Evolutionary conservation across 805 yeast genomes (phyloP).

Genomic region (Teunomyces funiuensis): DNA sequence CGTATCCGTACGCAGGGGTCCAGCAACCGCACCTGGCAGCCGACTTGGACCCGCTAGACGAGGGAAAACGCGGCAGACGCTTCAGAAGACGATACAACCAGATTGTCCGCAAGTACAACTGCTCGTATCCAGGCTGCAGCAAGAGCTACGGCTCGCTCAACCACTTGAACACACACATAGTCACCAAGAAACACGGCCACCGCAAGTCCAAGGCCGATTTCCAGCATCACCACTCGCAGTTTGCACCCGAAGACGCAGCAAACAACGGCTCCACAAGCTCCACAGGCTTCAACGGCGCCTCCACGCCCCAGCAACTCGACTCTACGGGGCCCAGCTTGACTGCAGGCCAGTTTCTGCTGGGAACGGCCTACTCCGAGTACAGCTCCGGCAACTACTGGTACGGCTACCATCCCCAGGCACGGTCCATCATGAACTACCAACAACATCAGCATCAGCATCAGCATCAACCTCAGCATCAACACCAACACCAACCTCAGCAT

Average conservation of each 20-base stretch:
- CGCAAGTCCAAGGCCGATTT: slow-evolving; percentile 42
- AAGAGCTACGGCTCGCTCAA: slow-evolving; percentile 44
- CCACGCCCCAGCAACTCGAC: neutral
- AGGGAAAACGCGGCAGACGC: slow-evolving; percentile 30
- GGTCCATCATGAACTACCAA: neutral
- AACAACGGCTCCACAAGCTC: neutral
- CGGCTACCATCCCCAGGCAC: slow-evolving; percentile 12
- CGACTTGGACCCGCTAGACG: slow-evolving; percentile 17
- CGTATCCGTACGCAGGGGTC: neutral
- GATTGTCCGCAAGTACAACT: slow-evolving; percentile 31
- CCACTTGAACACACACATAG: slow-evolving; percentile 45
- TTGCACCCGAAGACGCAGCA: neutral
- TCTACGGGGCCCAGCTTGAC: neutral
- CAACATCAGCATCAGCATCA: neutral
- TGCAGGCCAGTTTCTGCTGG: slow-evolving; percentile 4
- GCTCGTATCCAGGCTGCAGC: slow-evolving; percentile 38
- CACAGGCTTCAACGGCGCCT: neutral
- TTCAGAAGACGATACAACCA: slow-evolving; percentile 38
- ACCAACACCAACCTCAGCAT: slow-evolving; percentile 3
- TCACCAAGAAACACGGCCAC: slow-evolving; percentile 45
- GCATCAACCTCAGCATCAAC: slow-evolving; percentile 3
- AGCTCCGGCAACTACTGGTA: slow-evolving; percentile 16
- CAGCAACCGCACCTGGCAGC: slow-evolving; percentile 10
- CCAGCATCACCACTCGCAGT: slow-evolving; percentile 15
- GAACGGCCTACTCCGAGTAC: slow-evolving; percentile 9